Percentiles rank a stretch among this genome's conserved stretches.
Conservation (phyloP, 129 eudicot species). For the Daucus carota region DNA sequence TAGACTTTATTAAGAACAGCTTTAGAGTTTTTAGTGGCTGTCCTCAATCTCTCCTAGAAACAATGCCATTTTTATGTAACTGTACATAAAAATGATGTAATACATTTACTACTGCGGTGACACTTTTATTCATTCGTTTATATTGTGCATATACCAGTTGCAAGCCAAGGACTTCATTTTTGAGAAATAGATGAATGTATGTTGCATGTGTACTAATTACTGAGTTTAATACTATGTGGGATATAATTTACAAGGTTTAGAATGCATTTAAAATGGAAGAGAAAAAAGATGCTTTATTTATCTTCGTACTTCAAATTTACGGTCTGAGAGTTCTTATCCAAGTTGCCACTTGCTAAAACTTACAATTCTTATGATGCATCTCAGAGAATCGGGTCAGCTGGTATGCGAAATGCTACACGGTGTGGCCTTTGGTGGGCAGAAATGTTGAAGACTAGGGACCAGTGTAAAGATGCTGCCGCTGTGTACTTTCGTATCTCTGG, state of each 20-base stretch:
- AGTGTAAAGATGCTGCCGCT: constrained; percentile 86
- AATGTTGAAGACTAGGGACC: constrained; percentile 86
- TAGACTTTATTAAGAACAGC: not conserved
- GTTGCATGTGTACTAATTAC: not conserved
- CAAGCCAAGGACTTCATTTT: not conserved
- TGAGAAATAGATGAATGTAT: not conserved
- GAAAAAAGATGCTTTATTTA: not conserved
- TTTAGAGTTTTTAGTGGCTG: not conserved
- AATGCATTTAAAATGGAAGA: not conserved
- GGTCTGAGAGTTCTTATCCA: not conserved
- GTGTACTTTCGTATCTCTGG: constrained; percentile 89
- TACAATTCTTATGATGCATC: not conserved
- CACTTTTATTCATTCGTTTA: not conserved
- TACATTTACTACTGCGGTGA: not conserved
- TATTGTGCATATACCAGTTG: not conserved
- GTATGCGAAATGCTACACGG: constrained; percentile 73
- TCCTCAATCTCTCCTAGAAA: not conserved
- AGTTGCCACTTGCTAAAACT: not conserved
- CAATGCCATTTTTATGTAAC: not conserved
- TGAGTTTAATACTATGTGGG: not conserved
- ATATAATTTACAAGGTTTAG: not conserved
- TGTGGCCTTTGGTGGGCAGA: constrained; percentile 99
- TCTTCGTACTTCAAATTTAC: not conserved
- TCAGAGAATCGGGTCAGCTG: constrained; percentile 74
- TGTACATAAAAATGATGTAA: not conserved